Base-by-base conservation (phyloP, 768 basidiomycete species). In the Auricularia sp. region DNA sequence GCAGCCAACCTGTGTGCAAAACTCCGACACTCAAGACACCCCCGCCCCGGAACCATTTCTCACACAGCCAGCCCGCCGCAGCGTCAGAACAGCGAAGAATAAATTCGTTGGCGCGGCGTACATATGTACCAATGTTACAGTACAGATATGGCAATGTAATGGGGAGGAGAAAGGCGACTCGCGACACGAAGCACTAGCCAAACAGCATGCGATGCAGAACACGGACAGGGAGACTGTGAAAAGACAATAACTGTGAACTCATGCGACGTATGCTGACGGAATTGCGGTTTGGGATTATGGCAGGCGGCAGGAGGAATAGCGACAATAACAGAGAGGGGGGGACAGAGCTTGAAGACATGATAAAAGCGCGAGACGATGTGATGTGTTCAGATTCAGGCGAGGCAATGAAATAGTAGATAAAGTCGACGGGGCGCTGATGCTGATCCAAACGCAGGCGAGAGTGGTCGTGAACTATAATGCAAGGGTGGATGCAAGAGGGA, bases 101-200 rank as follows among this genome's bases (percentile, higher is more conserved):
- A n/a, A 54, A 54, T n/a, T 54, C 21, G 47, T 59, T 59, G 23
- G 56, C 51, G 56, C 56, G 29, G 12, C 23, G 56, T 59, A 59
- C 56, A 59, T 59, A 59, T 59, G 23, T 59, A 59, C 56, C 23
- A 33, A 23, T 12, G 56, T 12, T 51, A 51, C 47, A 59, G 56
- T 59, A 59, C 56, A 59, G 21, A 54, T 34, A 59, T 34, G 56
- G 56, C 56, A 33, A 35, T 59, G 56, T 59, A 59, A n/a, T 29
- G 56, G 56, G 21, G 53, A 29, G 53, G 23, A 29, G 29, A 35
- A 59, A 23, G 56, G 56, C 11, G 23, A 59, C 23, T 12, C 34
- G 29, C 23, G 56, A 29, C 11, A 59, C 23, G 56, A 33, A 59
- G 47, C 18, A 51, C 47, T 51, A 51, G 47, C 47, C 47, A 51